These are phyloP conservation scores for Glycine tomentella DNA, from an alignment of 306 rosid species.

Conservation along the genomic window DNA sequence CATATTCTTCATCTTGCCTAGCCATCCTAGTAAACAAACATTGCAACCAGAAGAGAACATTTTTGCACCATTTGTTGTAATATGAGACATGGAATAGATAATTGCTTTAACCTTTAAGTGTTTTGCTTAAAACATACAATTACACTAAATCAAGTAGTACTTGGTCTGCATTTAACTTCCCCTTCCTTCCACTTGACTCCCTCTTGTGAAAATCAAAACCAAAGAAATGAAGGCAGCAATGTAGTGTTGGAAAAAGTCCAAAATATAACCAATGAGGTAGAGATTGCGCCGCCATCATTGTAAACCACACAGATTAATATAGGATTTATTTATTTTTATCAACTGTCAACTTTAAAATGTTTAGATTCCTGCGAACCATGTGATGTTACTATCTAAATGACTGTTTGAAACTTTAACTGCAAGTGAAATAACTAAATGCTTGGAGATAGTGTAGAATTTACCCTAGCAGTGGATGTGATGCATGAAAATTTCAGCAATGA, in stretches of 20 bases:
- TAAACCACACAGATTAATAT: no score
- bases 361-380: background rate
- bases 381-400: no score
- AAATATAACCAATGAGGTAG: background rate
- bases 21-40: background rate
- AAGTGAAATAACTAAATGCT: background rate
- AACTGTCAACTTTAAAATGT: background rate
- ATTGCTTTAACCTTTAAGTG: slow-evolving; percentile 8
- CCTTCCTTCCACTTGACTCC: no score
- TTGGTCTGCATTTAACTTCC: background rate
- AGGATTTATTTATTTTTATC: no score
- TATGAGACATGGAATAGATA: slow-evolving; percentile 26
- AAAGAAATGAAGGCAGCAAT: no score
- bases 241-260: background rate
- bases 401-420: no score
- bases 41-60: no score
- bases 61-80: background rate
- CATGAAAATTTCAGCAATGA: slow-evolving; percentile 8
- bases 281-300: no score
- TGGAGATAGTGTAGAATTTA: background rate
- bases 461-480: background rate
- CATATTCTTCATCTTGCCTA: background rate
- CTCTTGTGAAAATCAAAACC: no score
- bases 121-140: background rate
- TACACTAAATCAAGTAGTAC: no score